Percentiles rank a stretch among this genome's conserved stretches.
Evolutionary conservation across 805 yeast genomes (phyloP).

Genomic region (Wickerhamomyces strasburgensis): DNA sequence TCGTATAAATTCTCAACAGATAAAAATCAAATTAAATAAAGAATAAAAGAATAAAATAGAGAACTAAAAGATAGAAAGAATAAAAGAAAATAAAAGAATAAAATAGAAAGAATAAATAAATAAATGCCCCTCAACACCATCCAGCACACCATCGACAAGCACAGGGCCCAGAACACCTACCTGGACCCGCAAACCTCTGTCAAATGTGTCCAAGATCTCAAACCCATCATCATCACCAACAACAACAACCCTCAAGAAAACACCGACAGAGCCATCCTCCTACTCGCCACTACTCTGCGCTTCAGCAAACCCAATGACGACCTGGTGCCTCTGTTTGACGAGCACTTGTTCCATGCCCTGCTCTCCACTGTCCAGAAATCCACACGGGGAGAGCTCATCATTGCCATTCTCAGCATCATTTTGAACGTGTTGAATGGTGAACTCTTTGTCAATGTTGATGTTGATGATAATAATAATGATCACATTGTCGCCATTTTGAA

Average conservation of each 20-base stretch:
- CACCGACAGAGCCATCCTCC: slow-evolving; percentile 35
- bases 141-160: slow-evolving; percentile 19
- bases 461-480: slow-evolving; percentile 9
- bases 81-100: too few relatives aligned
- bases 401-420: slow-evolving; percentile 38
- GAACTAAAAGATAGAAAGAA: too few relatives aligned
- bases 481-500: slow-evolving; percentile 13
- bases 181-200: slow-evolving; percentile 17
- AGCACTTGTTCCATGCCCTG: slow-evolving; percentile 34
- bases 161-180: slow-evolving; percentile 10
- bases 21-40: too few relatives aligned
- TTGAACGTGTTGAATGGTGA: slow-evolving; percentile 19
- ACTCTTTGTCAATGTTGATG: slow-evolving; percentile 15
- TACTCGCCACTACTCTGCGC: slow-evolving; percentile 48
- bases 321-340: slow-evolving; percentile 34
- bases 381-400: slow-evolving; percentile 33
- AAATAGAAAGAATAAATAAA: too few relatives aligned
- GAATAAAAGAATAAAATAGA: too few relatives aligned
- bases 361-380: slow-evolving; percentile 37
- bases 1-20: too few relatives aligned
- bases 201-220: slow-evolving; percentile 28
- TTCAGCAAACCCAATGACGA: slow-evolving; percentile 36
- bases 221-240: slow-evolving; percentile 36
- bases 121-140: slow-evolving; percentile 17
- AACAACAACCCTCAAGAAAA: slow-evolving; percentile 29